Conservation (phyloP, 1,284 basidiomycete species). For the Trametes pubescens region DNA sequence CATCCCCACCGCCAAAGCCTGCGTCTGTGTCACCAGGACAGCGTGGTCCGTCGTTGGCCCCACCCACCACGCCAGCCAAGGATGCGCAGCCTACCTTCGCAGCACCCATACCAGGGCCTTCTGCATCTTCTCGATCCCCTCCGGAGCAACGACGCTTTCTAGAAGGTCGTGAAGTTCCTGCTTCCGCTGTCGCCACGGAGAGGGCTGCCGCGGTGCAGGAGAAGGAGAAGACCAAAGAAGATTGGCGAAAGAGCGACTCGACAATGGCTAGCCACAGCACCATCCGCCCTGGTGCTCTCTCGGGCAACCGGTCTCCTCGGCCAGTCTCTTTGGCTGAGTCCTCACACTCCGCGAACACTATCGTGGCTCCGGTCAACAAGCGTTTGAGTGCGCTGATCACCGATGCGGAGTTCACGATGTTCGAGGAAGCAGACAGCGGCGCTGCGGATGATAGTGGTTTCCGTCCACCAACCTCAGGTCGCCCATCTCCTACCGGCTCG, state of each 20-base stretch:
- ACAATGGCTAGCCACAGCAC: conserved; percentile 73
- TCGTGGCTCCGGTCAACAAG: conserved; percentile 64
- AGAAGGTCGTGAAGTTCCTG: conserved; percentile 16
- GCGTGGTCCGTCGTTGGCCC: conserved; percentile 13
- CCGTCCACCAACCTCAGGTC: conserved; percentile 27
- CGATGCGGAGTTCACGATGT: conserved; percentile 63
- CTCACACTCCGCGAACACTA: conserved; percentile 72
- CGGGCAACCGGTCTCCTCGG: conserved; percentile 61
- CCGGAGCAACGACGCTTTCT: conserved; percentile 8
- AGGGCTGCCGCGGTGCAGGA: conserved; percentile 31
- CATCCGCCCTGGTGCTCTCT: conserved; percentile 60
- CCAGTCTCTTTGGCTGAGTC: conserved; percentile 81
- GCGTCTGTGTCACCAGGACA: conserved; percentile 14
- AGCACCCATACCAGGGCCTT: conserved; percentile 10
- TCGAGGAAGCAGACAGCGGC: conserved; percentile 45
- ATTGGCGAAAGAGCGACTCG: conserved; percentile 78
- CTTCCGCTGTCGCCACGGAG: conserved; percentile 14
- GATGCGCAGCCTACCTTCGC: conserved; percentile 24
- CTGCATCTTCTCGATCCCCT: conserved; percentile 12
- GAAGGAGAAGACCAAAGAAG: conserved; percentile 57
- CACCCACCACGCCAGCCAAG: conserved; percentile 25
- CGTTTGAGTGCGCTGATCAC: conserved; percentile 72
- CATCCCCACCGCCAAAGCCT: conserved; percentile 49
- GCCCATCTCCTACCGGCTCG: conserved; percentile 42
- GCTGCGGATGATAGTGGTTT: conserved; percentile 48